A percentile compares a stretch with the other conserved stretches of the same genome.
These are phyloP conservation scores for Acanthamoeba triangularis DNA, from an alignment of 208 protist genomes.

Conservation along the genomic window DNA sequence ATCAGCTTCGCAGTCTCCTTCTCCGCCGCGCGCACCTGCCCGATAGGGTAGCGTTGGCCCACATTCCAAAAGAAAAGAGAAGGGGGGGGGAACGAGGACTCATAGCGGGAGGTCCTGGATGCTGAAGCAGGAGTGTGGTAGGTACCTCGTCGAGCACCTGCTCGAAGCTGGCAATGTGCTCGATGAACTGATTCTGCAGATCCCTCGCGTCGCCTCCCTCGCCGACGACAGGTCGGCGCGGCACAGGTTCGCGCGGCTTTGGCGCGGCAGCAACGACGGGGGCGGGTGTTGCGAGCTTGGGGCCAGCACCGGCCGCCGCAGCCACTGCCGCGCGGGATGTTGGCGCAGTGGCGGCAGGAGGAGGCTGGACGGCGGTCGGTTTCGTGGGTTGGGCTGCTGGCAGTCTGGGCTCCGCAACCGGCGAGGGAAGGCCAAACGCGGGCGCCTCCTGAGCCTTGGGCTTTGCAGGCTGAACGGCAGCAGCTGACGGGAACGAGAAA, in stretches of 20 bases:
- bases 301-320: too few relatives aligned
- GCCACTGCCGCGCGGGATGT: too few relatives aligned
- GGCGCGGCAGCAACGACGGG: neutral
- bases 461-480: too few relatives aligned
- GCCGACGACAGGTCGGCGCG: neutral
- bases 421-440: too few relatives aligned
- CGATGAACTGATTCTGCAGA: constrained; percentile 57
- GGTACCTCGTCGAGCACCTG: constrained; percentile 26
- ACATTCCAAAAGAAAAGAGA: neutral
- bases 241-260: constrained; percentile 9
- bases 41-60: neutral
- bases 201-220: neutral
- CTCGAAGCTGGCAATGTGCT: constrained; percentile 58
- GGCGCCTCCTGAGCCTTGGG: too few relatives aligned
- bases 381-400: too few relatives aligned
- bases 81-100: neutral
- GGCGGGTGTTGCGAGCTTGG: neutral
- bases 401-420: too few relatives aligned
- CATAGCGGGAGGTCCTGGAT: neutral
- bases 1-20: neutral
- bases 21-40: neutral
- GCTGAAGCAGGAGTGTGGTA: neutral
- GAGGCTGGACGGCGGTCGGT: too few relatives aligned
- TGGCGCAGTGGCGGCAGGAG: too few relatives aligned
- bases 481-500: too few relatives aligned